Evolutionary conservation across 139 green algal species (phyloP).

Genomic region (Pseudopediastrum boryanum): DNA sequence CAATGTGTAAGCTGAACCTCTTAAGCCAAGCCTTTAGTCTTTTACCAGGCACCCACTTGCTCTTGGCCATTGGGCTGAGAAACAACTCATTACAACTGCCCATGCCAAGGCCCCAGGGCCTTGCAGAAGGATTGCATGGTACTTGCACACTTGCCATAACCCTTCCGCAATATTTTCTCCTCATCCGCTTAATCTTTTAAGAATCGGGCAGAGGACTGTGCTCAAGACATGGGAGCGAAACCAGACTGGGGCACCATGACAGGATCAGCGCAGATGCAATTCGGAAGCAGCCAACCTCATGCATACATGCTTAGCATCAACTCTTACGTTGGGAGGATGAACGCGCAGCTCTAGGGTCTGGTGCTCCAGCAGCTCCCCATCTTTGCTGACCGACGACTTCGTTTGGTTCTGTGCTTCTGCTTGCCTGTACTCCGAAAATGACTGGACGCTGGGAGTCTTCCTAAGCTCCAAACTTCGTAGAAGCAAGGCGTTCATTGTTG

Average conservation of each 20-base stretch:
- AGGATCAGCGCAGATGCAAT: neutral
- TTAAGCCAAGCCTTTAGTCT: too few relatives aligned
- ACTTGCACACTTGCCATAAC: neutral
- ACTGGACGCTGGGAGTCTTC: constrained; percentile 27
- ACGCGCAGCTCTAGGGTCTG: constrained; percentile 39
- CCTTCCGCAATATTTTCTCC: neutral
- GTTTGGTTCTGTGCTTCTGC: constrained; percentile 32
- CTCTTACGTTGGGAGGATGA: constrained; percentile 74
- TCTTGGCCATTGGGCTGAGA: too few relatives aligned
- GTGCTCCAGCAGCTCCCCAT: constrained; percentile 40
- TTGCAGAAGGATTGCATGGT: too few relatives aligned
- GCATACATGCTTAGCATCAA: neutral
- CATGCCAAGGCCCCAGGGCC: too few relatives aligned
- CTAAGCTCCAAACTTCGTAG: constrained; percentile 31
- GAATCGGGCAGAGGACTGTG: neutral
- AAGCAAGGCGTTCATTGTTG: constrained; percentile 27
- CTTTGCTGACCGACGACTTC: constrained; percentile 31
- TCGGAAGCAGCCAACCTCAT: neutral
- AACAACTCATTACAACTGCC: too few relatives aligned
- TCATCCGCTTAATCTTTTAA: neutral
- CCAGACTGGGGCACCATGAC: neutral
- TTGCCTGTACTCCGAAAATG: constrained; percentile 39
- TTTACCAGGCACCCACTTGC: too few relatives aligned
- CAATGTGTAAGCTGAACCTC: too few relatives aligned
- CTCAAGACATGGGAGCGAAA: neutral